Base-by-base conservation (phyloP, 108 stramenopile species). In the Skeletonema costatum region DNA sequence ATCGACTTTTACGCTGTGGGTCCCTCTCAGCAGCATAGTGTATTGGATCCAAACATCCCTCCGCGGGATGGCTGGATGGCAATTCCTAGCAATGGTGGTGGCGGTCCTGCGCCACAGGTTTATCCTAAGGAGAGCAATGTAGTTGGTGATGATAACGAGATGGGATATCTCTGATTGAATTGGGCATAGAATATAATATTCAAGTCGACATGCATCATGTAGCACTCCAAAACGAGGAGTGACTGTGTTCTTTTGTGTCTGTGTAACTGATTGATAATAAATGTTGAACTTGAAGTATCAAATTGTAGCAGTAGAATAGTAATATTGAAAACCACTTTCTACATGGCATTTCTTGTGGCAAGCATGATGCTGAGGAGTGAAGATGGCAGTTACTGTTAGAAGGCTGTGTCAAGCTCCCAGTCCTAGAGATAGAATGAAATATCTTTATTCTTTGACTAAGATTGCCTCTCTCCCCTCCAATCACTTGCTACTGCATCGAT, bases 1-100 rank as follows among this genome's bases (percentile, higher is more conserved):
- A 87, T 87, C 30, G 97, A 97, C 78, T 97, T 96, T 81, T 97
- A 97, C 44, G 78, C 81, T 10, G 87, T 88, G 8, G 68, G 38
- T 60, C 70, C 21, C 16, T 74, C 44, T 56, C 41, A 61, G 60
- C 60, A 33, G 3, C 60, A 7, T 4, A 29, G 19, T 19, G 33
- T 33, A 12, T 25, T 64, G n/a, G 63, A 64, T 10, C 53, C 19
- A 25, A 56, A 10, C 9, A 35, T 64, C 38, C 63, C 63, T 39
- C 63, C 63, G 4, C 8, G 38, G 36, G 63, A 64, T 21, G 36
- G 38, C 7, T 64, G 63, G 63, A 64, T 64, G 4, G 63, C 63
- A 19, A 64, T 64, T 64, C 63, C 63, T 19, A 56, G 53, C 25
- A 64, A 64, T 21, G 36, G 63, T 35, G 63, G 63, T 4, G 38